phyloP scores from a whole-genome alignment of 345 rosid species.

The Gynandropsis gynandra region DNA sequence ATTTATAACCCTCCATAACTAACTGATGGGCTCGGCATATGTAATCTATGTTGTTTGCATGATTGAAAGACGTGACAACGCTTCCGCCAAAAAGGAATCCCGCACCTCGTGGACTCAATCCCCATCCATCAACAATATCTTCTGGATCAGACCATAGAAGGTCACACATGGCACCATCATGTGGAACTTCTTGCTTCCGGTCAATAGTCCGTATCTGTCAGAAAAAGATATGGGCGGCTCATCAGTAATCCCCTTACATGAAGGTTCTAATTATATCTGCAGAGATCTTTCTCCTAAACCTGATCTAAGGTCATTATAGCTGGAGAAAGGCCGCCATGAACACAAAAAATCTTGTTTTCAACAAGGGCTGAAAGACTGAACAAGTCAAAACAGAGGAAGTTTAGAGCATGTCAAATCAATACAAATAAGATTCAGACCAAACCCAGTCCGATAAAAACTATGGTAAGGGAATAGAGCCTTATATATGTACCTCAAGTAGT shows the following conservation, averaged over 20 bases:
- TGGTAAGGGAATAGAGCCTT: background rate
- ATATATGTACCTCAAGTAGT: conserved; percentile 61
- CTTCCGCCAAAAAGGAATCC: conserved; percentile 80
- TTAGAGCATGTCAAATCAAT: background rate
- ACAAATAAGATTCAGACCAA: background rate
- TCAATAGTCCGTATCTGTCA: conserved; percentile 78
- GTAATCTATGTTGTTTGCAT: conserved; percentile 71
- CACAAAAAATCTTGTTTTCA: conserved; percentile 80
- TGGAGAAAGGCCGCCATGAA: conserved; percentile 94
- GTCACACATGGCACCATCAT: conserved; percentile 98
- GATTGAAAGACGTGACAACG: conserved; percentile 75
- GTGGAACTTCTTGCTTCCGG: conserved; percentile 95
- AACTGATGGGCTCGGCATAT: conserved; percentile 90
- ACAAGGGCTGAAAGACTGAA: conserved; percentile 76
- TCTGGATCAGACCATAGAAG: conserved; percentile 97
- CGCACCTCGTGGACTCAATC: conserved; percentile 93
- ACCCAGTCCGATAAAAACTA: background rate
- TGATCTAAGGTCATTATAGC: conserved; percentile 76
- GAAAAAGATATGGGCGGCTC: conserved; percentile 8
- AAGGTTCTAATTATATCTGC: conserved; percentile 17
- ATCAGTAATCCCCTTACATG: conserved; percentile 5
- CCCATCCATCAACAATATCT: conserved; percentile 95
- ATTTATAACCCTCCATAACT: conserved; percentile 94
- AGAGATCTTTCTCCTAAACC: conserved; percentile 36
- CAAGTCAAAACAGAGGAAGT: conserved; percentile 16